These are phyloP conservation scores for Paracorniculantispora psalliotae DNA, from an alignment of 2,329 filamentous ascomycete species.

Conservation along the genomic window DNA sequence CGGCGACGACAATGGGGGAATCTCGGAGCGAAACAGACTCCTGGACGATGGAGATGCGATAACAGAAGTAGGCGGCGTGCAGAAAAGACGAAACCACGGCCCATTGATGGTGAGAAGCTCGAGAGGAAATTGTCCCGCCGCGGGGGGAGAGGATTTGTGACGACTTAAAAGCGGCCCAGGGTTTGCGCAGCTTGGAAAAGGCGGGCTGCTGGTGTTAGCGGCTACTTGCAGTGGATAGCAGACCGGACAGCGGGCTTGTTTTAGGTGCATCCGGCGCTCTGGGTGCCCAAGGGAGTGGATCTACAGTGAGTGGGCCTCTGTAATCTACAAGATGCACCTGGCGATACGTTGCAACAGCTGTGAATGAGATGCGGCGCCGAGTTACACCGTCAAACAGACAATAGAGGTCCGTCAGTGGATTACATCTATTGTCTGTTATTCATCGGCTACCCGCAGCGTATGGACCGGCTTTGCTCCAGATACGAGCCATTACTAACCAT, in stretches of 20 bases:
- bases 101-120: constrained; percentile 6
- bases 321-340: neutral
- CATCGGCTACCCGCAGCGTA: no score
- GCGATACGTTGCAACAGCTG: no score
- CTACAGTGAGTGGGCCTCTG: neutral
- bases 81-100: constrained; percentile 4
- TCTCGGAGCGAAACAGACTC: neutral
- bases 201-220: no score
- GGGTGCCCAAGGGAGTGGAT: no score
- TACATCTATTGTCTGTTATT: no score
- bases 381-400: no score
- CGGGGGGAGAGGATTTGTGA: constrained; percentile 6
- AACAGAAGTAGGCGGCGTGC: constrained; percentile 2
- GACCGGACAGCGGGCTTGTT: neutral
- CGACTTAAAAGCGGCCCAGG: constrained; percentile 4
- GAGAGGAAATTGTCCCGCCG: neutral
- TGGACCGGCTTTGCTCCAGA: no score
- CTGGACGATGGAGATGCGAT: neutral
- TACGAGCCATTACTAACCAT: no score
- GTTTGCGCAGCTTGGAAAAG: neutral
- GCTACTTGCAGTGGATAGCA: neutral
- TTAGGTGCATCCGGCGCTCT: no score
- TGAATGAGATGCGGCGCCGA: no score
- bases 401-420: no score
- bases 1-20: neutral